Conservation (phyloP, 2,329 filamentous ascomycete genomes). For the Fusarium sp. region DNA sequence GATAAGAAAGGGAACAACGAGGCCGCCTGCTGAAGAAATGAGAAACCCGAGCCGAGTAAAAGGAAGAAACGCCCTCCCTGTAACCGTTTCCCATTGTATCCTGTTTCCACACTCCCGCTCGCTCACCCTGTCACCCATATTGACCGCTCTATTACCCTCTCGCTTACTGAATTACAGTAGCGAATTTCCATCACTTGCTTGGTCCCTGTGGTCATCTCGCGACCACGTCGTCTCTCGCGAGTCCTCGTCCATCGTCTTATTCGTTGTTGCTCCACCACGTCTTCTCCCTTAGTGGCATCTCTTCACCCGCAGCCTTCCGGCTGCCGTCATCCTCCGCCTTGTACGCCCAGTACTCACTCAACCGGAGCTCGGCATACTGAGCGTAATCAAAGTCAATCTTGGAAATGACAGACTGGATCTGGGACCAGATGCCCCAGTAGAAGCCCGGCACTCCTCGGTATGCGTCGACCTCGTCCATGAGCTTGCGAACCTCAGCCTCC, state of each 20-base stretch:
- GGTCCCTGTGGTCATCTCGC: slow-evolving; percentile 17
- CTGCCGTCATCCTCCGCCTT: slow-evolving; percentile 78
- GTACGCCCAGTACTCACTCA: slow-evolving; percentile 96
- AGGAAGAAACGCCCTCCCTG: slow-evolving; percentile 26
- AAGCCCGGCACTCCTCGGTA: slow-evolving; percentile 93
- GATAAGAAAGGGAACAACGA: slow-evolving; percentile 20
- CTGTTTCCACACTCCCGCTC: slow-evolving; percentile 17
- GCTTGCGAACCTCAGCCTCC: slow-evolving; percentile 72
- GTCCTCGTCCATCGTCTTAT: slow-evolving; percentile 11
- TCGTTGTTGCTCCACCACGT: slow-evolving; percentile 73
- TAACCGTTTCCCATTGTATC: slow-evolving; percentile 23
- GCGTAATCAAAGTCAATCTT: slow-evolving; percentile 98
- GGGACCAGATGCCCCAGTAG: slow-evolving; percentile 92
- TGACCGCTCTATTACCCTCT: slow-evolving; percentile 13
- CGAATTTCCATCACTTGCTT: slow-evolving; percentile 16
- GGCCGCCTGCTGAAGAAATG: slow-evolving; percentile 23
- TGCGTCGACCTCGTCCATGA: slow-evolving; percentile 84
- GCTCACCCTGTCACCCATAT: slow-evolving; percentile 14
- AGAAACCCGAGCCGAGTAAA: slow-evolving; percentile 22
- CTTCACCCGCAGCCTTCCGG: slow-evolving; percentile 62
- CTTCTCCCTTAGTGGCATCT: slow-evolving; percentile 80
- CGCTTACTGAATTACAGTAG: slow-evolving; percentile 12
- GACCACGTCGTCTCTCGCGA: not conserved
- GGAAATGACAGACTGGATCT: slow-evolving; percentile 94
- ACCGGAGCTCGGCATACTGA: slow-evolving; percentile 84